Evolutionary conservation across 1,139 yeast genomes (phyloP).

Genomic region (Kodamaea plutei): DNA sequence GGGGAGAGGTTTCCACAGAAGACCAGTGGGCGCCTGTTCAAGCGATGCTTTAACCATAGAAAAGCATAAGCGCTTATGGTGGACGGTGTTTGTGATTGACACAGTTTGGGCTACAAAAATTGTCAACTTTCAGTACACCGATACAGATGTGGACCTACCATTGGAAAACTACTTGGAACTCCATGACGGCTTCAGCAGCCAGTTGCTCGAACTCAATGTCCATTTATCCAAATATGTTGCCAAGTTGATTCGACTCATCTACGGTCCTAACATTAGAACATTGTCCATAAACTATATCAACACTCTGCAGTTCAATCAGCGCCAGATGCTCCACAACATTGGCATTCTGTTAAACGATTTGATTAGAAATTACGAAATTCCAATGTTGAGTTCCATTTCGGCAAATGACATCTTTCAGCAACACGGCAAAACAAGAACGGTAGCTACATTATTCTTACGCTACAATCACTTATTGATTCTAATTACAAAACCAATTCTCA

Average conservation of each 20-base stretch:
- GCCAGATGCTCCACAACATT: conserved; percentile 27
- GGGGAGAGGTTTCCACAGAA: conserved; percentile 44
- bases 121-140: conserved; percentile 45
- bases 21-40: conserved; percentile 8
- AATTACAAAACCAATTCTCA: conserved; percentile 43
- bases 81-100: conserved; percentile 51
- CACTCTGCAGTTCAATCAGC: conserved; percentile 38
- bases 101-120: conserved; percentile 49
- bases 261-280: conserved; percentile 36
- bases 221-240: conserved; percentile 38
- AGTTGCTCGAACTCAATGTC: conserved; percentile 34
- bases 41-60: conserved; percentile 18
- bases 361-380: conserved; percentile 29
- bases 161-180: conserved; percentile 29
- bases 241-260: conserved; percentile 29
- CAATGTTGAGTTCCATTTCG: conserved; percentile 24
- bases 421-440: conserved; percentile 19
- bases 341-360: conserved; percentile 28
- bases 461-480: conserved; percentile 45
- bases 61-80: conserved; percentile 47
- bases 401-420: conserved; percentile 14
- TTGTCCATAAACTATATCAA: conserved; percentile 38
- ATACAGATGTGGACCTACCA: conserved; percentile 49
- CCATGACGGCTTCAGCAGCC: conserved; percentile 30
- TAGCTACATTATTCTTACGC: conserved; percentile 41